Conservation (phyloP, 768 basidiomycete species). For the Suillus bovinus region DNA sequence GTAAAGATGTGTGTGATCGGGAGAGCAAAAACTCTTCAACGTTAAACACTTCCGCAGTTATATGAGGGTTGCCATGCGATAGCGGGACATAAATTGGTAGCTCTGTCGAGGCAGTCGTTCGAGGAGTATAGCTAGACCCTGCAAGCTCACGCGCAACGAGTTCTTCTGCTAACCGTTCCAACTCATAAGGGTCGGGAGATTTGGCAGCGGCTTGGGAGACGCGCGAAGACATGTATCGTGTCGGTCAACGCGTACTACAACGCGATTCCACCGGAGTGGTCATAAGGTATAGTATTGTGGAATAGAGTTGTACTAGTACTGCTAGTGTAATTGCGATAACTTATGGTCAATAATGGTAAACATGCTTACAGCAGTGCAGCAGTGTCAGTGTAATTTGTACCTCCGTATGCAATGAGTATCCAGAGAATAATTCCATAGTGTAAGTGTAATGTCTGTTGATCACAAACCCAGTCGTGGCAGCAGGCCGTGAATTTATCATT, state of each 20-base stretch:
- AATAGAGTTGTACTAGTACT: neutral
- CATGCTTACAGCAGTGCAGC: neutral
- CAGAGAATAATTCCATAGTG: neutral
- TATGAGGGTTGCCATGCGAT: conserved; percentile 75
- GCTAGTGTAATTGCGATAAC: neutral
- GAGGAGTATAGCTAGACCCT: conserved; percentile 6
- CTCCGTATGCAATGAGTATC: neutral
- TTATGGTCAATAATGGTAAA: neutral
- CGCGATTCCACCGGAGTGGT: neutral
- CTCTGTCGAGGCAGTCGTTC: conserved; percentile 30
- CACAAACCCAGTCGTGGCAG: neutral
- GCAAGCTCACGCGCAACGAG: conserved; percentile 55
- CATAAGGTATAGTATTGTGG: neutral
- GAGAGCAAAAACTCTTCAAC: conserved; percentile 89
- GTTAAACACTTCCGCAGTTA: conserved; percentile 69
- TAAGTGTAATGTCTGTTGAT: neutral
- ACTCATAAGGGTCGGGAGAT: conserved; percentile 56
- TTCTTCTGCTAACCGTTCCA: conserved; percentile 74
- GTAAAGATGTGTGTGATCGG: conserved; percentile 79
- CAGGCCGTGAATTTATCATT: conserved; percentile 17
- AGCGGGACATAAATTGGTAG: conserved; percentile 71
- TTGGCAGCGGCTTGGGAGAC: neutral
- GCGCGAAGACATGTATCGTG: conserved; percentile 7
- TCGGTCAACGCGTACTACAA: conserved; percentile 4
- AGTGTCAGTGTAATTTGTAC: neutral